Base-by-base conservation (phyloP, 2,329 filamentous ascomycete genomes). In the Hymenoscyphus fraxineus region DNA sequence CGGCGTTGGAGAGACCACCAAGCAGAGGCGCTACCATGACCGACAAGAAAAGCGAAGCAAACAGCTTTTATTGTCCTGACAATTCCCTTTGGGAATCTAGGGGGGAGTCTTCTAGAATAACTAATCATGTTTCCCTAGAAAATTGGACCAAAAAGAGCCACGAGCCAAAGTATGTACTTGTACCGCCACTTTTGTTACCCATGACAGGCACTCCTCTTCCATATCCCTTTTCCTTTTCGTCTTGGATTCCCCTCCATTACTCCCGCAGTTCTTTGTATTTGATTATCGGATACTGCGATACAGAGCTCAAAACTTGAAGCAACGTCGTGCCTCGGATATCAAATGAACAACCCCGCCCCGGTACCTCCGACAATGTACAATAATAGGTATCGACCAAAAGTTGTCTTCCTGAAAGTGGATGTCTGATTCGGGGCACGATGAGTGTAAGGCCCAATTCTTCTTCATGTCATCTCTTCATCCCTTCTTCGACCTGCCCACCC, bases 401-500 rank as follows among this genome's bases (percentile, higher is more conserved):
- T 10, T 22, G n/a, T 22, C 19, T 19, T 51, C n/a, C 19, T 51
- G 44, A 44, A 10, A 27, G 10, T 10, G 9, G 15, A n/a, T 19
- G n/a, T 6, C 27, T 51, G 5, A 1, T 51, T 51, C 22, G 19
- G 44, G 22, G 9, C 9, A 6, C 9, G n/a, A 22, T 13, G 9
- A 51, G 44, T 19, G 12, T 51, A 16, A 1, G 12, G 19, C 44
- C 7, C 44, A 22, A 22, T 12, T 12, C 10, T n/a, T 22, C 44
- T 27, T 22, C 31, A 15, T 13, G 35, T 67, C 60, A 71, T 39
- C 65, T 60, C 59, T 66, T 71, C 71, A 73, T 69, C 15, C 67
- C 68, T n/a, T 76, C 73, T 9, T 76, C 74, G 32, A 83, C 77
- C 6, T 76, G 75, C 0, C 82, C 82, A n/a, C 82, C 82, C 64